These are phyloP conservation scores for Sporothrix protearum DNA, from an alignment of 2,329 filamentous ascomycete genomes.

Conservation along the genomic window DNA sequence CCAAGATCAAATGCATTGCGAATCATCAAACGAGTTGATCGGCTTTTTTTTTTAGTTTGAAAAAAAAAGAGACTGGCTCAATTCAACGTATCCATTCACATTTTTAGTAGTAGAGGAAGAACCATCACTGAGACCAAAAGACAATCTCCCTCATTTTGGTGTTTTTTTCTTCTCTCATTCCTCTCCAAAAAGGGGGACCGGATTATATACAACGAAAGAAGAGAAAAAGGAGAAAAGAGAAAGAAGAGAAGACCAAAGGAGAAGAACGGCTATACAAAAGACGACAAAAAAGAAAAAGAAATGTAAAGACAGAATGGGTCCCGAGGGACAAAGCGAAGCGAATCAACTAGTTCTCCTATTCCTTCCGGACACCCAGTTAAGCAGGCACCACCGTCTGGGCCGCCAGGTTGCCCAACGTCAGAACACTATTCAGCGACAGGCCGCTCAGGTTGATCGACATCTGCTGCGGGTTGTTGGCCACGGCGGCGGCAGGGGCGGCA, in stretches of 20 bases:
- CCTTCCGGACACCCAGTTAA: background rate
- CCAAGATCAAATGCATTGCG: background rate
- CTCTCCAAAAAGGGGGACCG: background rate
- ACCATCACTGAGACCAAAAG: background rate
- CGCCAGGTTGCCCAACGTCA: slow-evolving; percentile 45
- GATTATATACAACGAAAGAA: slow-evolving; percentile 24
- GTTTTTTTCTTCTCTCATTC: background rate
- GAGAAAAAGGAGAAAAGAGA: slow-evolving; percentile 22
- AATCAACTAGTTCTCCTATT: background rate
- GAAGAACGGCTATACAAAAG: background rate
- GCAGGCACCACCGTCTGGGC: slow-evolving; percentile 29
- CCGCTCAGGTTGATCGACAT: slow-evolving; percentile 40
- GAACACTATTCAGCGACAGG: slow-evolving; percentile 42
- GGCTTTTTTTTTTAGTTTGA: background rate
- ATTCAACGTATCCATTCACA: background rate
- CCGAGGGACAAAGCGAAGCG: background rate
- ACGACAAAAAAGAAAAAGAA: background rate
- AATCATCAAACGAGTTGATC: background rate
- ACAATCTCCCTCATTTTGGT: background rate
- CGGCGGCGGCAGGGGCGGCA: slow-evolving; percentile 29
- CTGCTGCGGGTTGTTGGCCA: slow-evolving; percentile 31
- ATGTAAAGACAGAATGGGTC: slow-evolving; percentile 2
- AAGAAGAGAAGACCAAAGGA: background rate
- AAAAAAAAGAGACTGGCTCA: slow-evolving; percentile 3
- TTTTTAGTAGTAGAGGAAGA: background rate